Base-by-base conservation (phyloP, 2,329 filamentous ascomycete species). In the Aspergillus ochraceoroseus region DNA sequence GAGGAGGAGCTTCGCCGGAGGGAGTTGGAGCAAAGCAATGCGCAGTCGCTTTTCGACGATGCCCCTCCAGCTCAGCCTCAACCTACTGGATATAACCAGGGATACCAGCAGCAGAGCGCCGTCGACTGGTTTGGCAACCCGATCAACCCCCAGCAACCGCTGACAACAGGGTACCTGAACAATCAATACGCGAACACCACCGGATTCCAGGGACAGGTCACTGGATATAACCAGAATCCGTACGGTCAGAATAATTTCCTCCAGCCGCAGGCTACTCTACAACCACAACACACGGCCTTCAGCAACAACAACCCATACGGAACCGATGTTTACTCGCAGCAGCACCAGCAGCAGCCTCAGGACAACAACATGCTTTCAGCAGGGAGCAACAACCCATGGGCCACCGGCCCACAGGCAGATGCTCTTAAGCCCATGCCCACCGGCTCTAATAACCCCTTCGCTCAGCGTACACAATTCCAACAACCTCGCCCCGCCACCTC, bases 111-210 rank as follows among this genome's bases (percentile, higher is more conserved):
- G 68, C 90, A 95, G 61, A 85, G 85, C 42, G 87, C 87, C 8
- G 92, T 98, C 12, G 92, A 98, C 67, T 96, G 94, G 80, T 92
- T 94, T 56, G 92, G 90, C 44, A 98, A 98, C 64, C 87, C 89
- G 8, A 83, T 96, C 57, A 86, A 90, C 43, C 82, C 80, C 56
- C 83, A 86, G 62, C 75, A 75, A 50, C 70, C 83, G 52, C 82
- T 89, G 63, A 76, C 72, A 38, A 84, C 80, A 9, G 80, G 80
- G 4, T 83, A 74, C 56, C 65, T 83, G 49, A 82, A 82, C 65
- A 81, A 79, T 53, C 77, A 80, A 46, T 83, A 83, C 57, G 75
- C 79, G 30, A 88, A 95, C 63, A 83, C 80, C 2, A 94, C 87
- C 1, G 87, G 87, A n/a, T 85, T 70, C 46, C 65, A 67, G 48